Percentiles rank a stretch among this genome's conserved stretches.
Evolutionary conservation across 495 filamentous ascomycete species (phyloP).

Genomic region (Xylaria bambusicola): DNA sequence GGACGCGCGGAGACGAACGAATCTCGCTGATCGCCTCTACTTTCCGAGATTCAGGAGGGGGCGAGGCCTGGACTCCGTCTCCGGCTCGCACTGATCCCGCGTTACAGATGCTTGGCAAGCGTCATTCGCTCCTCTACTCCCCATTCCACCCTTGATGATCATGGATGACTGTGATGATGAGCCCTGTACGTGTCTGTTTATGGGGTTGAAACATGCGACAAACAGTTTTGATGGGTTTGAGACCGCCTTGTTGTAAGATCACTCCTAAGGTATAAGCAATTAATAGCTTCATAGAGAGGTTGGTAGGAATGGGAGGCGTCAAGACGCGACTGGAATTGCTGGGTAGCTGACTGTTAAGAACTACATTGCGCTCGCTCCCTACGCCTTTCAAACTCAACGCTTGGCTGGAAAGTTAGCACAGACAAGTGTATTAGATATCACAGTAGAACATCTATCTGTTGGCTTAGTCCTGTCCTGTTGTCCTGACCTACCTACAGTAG

Average conservation of each 20-base stretch:
- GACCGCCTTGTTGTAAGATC: slow-evolving; percentile 6
- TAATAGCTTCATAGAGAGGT: neutral
- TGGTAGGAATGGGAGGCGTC: too few relatives aligned
- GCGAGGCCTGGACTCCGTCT: neutral
- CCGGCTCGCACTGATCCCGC: slow-evolving; percentile 1
- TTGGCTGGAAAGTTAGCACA: too few relatives aligned
- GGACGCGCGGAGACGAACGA: neutral
- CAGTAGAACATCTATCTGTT: too few relatives aligned
- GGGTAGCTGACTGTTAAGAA: too few relatives aligned
- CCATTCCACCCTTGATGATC: too few relatives aligned
- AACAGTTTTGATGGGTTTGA: neutral
- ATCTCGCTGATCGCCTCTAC: neutral
- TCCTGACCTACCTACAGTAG: too few relatives aligned
- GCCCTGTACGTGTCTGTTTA: neutral
- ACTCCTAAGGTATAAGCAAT: neutral
- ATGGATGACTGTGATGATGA: neutral
- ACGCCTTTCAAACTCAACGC: too few relatives aligned
- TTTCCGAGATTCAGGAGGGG: slow-evolving; percentile 1
- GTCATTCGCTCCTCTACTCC: too few relatives aligned
- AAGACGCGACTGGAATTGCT: too few relatives aligned
- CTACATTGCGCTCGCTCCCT: too few relatives aligned
- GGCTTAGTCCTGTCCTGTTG: too few relatives aligned
- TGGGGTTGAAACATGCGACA: neutral
- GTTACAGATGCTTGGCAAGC: slow-evolving; percentile 17
- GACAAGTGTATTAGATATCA: too few relatives aligned